Evolutionary conservation across 192 early-diverging fungal species (phyloP), one percentile per base, ranked within the genome.

Genomic region (Dissophora ornata): DNA sequence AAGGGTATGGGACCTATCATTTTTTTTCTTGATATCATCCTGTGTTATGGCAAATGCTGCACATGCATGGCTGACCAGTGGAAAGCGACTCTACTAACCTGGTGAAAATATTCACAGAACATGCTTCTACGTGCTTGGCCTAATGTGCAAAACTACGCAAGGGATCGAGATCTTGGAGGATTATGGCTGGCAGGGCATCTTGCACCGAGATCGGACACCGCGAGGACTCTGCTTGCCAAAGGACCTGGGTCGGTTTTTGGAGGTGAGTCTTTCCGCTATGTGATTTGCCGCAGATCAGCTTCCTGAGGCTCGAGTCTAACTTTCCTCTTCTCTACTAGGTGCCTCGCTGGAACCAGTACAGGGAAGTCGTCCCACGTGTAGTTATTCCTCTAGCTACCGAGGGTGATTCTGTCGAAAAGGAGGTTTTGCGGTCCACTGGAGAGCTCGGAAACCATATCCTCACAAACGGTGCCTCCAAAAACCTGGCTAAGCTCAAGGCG

Each of bases 391-490:
- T 79, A 33, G 51, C 78, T 16, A 71, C 44, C 32, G 68, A 63
- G n/a, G 73, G 67, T 2, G 65, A 60, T 38, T 30, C 24, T 9
- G 70, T 83, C 13, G 88, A 87, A 67, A 70, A 82, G 55, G 90
- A 91, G 54, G 88, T 96, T 50, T 57, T 96, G 26, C 85, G 84
- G 67, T 81, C 81, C 22, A 85, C 94, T 45, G 90, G 91, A 41
- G 92, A 93, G 68, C 81, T 96, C 55, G 89, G 88, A 45, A 96
- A 96, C 57, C 90, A 94, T 62, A 93, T 95, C 67, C 71, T 95
- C 28, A 89, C 91, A 8, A 90, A 88, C 55, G 88, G 85, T n/a
- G 91, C 92, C 3, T 91, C 90, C 24, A 91, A 89, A 50, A 83
- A 83, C 24, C 61, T 95, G 8, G 82, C 87, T 42, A 88, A 81